Percentiles rank a stretch among this genome's conserved stretches.
Conservation (phyloP, 2,329 filamentous ascomycete species). For the Neophaeococcomyces aloes region DNA sequence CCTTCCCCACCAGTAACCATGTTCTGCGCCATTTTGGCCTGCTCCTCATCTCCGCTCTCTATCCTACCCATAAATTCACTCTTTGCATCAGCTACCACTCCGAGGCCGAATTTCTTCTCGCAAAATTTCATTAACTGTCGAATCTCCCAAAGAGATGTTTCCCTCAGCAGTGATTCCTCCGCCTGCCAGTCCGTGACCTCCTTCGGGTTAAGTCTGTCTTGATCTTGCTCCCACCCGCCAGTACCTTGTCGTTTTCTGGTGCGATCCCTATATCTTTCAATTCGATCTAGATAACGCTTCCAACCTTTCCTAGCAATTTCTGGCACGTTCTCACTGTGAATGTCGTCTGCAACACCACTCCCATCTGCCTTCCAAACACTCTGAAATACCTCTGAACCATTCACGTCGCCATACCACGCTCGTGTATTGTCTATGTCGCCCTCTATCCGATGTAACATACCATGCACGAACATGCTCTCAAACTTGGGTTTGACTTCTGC, state of each 20-base stretch:
- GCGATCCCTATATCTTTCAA: constrained; percentile 28
- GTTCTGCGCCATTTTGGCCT: constrained; percentile 31
- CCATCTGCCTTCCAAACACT: constrained; percentile 23
- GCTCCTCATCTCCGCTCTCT: constrained; percentile 24
- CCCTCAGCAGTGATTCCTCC: constrained; percentile 4
- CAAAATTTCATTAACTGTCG: constrained; percentile 35
- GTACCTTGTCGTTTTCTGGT: neutral
- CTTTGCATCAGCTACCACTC: constrained; percentile 35
- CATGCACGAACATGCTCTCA: constrained; percentile 44
- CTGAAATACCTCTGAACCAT: constrained; percentile 26
- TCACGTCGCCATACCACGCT: constrained; percentile 40
- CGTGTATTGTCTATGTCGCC: constrained; percentile 41
- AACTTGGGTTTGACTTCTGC: constrained; percentile 40
- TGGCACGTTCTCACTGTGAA: neutral
- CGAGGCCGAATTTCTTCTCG: constrained; percentile 35
- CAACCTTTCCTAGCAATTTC: constrained; percentile 15
- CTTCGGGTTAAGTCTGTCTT: constrained; percentile 20
- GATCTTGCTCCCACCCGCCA: constrained; percentile 14
- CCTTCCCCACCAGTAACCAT: constrained; percentile 38
- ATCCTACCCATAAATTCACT: constrained; percentile 2
- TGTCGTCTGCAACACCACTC: neutral
- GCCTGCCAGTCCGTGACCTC: constrained; percentile 24
- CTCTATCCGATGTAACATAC: constrained; percentile 42
- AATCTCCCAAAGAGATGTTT: constrained; percentile 24
- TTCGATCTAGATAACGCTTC: constrained; percentile 26